Evolutionary conservation across 768 basidiomycete genomes (phyloP).

Genomic region (Agaricus sinodeliciosus): DNA sequence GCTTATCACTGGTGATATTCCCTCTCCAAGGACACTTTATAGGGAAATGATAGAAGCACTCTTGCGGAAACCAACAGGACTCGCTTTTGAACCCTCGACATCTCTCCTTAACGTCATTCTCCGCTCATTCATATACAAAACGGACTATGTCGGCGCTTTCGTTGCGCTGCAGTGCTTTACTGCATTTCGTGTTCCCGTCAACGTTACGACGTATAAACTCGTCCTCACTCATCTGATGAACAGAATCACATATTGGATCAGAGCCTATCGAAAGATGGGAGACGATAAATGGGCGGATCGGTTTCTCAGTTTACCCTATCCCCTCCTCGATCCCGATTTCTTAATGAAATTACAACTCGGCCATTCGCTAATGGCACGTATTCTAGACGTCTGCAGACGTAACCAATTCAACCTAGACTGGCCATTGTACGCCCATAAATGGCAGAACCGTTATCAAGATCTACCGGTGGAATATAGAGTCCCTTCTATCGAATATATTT

Average conservation of each 20-base stretch:
- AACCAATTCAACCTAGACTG: background rate
- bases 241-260: conserved; percentile 15
- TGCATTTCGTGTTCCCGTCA: conserved; percentile 22
- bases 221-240: conserved; percentile 31
- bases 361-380: background rate
- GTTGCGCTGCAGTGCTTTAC: conserved; percentile 28
- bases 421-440: background rate
- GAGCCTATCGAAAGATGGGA: conserved; percentile 1
- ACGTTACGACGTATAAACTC: conserved; percentile 32
- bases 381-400: background rate
- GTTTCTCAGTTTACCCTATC: conserved; percentile 18
- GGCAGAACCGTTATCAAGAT: background rate
- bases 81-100: conserved; percentile 20
- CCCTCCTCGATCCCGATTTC: background rate
- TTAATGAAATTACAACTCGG: background rate
- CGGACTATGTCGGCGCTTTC: conserved; percentile 44
- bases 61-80: conserved; percentile 6
- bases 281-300: conserved; percentile 19
- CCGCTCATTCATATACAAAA: conserved; percentile 33
- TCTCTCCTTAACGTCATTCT: conserved; percentile 36
- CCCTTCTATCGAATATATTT: conserved; percentile 17
- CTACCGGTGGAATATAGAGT: conserved; percentile 1
- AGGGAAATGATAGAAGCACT: conserved; percentile 34
- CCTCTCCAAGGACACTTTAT: conserved; percentile 34
- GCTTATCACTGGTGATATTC: background rate